Evolutionary conservation across 176 grass and related monocot genomes (phyloP).

Genomic region (Oryza brachyantha): DNA sequence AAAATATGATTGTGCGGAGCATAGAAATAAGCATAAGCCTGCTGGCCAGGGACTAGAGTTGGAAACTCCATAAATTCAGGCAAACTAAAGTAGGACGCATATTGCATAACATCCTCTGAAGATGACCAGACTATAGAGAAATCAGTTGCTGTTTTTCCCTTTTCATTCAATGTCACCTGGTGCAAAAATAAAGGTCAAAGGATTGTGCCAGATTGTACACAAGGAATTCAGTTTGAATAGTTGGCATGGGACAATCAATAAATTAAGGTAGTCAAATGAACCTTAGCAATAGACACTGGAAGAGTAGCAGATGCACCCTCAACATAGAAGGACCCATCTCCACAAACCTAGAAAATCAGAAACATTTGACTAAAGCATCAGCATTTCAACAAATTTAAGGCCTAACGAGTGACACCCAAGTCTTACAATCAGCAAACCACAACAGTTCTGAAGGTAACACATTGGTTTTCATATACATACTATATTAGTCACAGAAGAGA

Average conservation of each 20-base stretch:
- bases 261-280: slow-evolving; percentile 30
- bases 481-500: slow-evolving; percentile 75
- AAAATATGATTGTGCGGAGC: slow-evolving; percentile 60
- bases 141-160: slow-evolving; percentile 39
- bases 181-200: slow-evolving; percentile 32
- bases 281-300: slow-evolving; percentile 88
- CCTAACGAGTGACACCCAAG: neutral
- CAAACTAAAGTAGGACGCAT: slow-evolving; percentile 62
- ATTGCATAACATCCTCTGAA: slow-evolving; percentile 62
- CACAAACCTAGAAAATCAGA: slow-evolving; percentile 51
- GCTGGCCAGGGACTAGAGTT: slow-evolving; percentile 55
- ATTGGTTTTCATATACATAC: slow-evolving; percentile 41
- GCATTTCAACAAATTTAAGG: slow-evolving; percentile 12
- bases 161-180: slow-evolving; percentile 71
- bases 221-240: neutral
- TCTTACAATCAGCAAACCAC: neutral
- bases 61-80: slow-evolving; percentile 86
- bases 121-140: slow-evolving; percentile 93
- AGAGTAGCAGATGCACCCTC: slow-evolving; percentile 76
- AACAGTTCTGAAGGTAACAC: neutral
- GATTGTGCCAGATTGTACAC: neutral
- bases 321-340: slow-evolving; percentile 59
- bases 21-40: slow-evolving; percentile 95
- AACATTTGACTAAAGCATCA: slow-evolving; percentile 2
- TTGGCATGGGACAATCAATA: slow-evolving; percentile 6